Evolutionary conservation across 2,329 filamentous ascomycete genomes (phyloP), one percentile per base, ranked within the genome.

Genomic region (Thielaviopsis populi): DNA sequence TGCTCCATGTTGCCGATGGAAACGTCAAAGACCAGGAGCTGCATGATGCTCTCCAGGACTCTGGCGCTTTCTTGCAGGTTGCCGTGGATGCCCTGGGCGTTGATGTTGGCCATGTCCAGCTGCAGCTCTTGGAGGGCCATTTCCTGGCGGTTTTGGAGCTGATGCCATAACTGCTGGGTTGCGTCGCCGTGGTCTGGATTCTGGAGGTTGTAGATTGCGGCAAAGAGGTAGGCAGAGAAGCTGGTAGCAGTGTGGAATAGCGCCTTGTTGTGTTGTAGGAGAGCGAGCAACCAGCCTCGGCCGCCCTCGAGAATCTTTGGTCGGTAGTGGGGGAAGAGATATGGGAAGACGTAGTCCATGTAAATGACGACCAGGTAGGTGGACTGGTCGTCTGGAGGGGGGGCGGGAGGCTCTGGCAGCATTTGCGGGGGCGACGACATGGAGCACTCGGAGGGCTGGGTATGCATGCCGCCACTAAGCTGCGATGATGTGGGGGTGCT

Each of bases 291-390:
- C 83, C 83, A 86, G 30, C 79, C 78, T 59, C 80, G 77, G 15
- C 83, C 83, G n/a, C 81, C 79, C 64, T 80, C 74, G 2, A 81
- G 74, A 5, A 83, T 69, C 1, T 75, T 74, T 0, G 83, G 83
- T 2, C 77, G 77, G 71, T 85, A 86, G 69, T 84, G 82, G 1
- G 84, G 84, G 69, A 83, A 85, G 0, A 85, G 72, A 67, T 84
- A 81, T 1, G 83, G 83, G 66, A 85, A 79, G 22, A 85, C 75
- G 67, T 82, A 79, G 70, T 86, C 83, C 56, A 85, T 74, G 69
- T 84, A 86, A 64, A 82, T 76, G 77, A 83, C 82, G 64, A 80
- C 72, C 53, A 79, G 76, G 69, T 75, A 73, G 0, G 75, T 68
- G 62, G 64, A 60, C 24, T 66, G 64, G 40, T 66, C 64, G 46